Evolutionary conservation across 768 basidiomycete species (phyloP).

Genomic region (Suillus cothurnatus): DNA sequence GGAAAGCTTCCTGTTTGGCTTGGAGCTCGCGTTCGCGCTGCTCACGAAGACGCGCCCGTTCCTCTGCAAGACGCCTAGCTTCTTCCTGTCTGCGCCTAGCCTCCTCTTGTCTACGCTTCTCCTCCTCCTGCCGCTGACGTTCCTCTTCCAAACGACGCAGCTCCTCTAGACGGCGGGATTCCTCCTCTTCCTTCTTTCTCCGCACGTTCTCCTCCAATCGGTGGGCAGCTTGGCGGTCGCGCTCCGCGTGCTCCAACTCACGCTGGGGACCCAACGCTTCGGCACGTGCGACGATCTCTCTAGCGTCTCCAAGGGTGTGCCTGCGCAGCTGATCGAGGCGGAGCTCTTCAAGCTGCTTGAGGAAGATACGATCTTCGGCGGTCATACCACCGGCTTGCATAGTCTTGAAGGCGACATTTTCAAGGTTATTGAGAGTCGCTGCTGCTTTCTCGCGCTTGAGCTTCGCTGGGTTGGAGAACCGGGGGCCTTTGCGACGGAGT

Average conservation of each 20-base stretch:
- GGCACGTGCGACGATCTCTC: conserved; percentile 27
- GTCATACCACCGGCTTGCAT: conserved; percentile 22
- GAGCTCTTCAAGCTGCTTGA: conserved; percentile 24
- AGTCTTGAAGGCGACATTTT: conserved; percentile 4
- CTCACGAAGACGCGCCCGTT: conserved; percentile 23
- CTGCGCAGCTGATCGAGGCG: conserved; percentile 15
- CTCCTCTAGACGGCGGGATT: conserved; percentile 25
- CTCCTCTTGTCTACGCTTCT: conserved; percentile 14
- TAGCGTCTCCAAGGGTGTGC: conserved; percentile 22
- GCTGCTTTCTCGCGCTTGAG: conserved; percentile 2
- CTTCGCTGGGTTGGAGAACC: not conserved
- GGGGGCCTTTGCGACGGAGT: conserved; percentile 10
- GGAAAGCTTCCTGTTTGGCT: conserved; percentile 16
- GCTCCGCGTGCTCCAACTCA: conserved; percentile 16
- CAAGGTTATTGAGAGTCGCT: conserved; percentile 10
- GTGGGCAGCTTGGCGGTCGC: conserved; percentile 21
- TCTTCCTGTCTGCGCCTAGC: conserved; percentile 17
- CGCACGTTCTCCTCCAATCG: conserved; percentile 18
- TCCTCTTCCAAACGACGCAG: conserved; percentile 14
- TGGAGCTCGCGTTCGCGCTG: conserved; percentile 22
- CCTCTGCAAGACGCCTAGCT: conserved; percentile 17
- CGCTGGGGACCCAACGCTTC: conserved; percentile 16
- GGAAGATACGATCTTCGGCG: conserved; percentile 26
- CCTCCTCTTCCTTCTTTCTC: conserved; percentile 15
- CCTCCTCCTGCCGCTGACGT: conserved; percentile 14